Evolutionary conservation across 31 red algal species (phyloP), one percentile per base, ranked within the genome.

Genomic region (Bonnemaisonia californica): DNA sequence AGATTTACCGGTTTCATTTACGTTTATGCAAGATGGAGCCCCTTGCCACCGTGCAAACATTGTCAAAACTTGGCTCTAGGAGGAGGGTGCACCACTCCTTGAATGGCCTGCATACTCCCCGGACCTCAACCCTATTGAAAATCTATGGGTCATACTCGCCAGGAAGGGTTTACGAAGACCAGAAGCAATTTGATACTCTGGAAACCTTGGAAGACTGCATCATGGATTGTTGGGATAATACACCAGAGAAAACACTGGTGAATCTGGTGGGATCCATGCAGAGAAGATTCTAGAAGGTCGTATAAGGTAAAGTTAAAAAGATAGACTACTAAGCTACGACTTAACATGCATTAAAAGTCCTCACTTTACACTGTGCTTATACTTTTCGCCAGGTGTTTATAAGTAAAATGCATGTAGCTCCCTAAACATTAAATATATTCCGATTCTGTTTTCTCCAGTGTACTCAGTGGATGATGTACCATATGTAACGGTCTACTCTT

Each of bases 21-120:
- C 13, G 9, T 64, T 64, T 29, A 64, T 64, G 61, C 61, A 64
- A 27, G 61, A 64, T 29, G 61, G 26, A 26, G 61, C 61, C 18
- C 61, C 61, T 11, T 64, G 61, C 61, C 61, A 64, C 26, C 61
- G 61, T 29, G 13, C 61, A 26, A 64, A 9, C 8, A 27, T 64
- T 11, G 26, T 27, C 18, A 26, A 64, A 26, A 64, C 21, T n/a
- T 64, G 11, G 13, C 26, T 64, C 23, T 64, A 13, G 9, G 21
- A 29, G 21, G 29, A 26, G 13, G 8, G 21, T 64, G 61, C 9
- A 9, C 26, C 9, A n/a, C n/a, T n/a, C n/a, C n/a, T n/a, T n/a
- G n/a, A n/a, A n/a, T n/a, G n/a, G n/a, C n/a, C n/a, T n/a, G 61
- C 61, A 27, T 26, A 9, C 26, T 64, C 61, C 26, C 29, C 61